Evolutionary conservation across 2,329 filamentous ascomycete species (phyloP).

Genomic region (Penicillium sp.): DNA sequence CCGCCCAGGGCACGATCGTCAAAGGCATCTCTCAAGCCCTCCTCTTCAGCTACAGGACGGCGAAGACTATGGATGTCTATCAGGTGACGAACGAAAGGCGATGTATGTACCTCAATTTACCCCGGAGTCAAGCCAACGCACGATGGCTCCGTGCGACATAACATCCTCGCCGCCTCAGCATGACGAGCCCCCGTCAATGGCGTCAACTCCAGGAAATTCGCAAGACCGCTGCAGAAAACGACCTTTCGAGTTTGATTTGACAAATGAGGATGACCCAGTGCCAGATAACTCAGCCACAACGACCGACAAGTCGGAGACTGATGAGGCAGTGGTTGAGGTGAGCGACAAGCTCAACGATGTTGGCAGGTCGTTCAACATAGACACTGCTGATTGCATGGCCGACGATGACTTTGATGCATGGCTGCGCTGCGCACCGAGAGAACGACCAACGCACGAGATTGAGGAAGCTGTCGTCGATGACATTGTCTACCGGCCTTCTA

Average conservation of each 20-base stretch:
- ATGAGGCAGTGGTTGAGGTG: background rate
- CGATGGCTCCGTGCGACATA: background rate
- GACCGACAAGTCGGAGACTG: too few species aligned
- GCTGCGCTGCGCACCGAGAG: background rate
- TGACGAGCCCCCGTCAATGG: background rate
- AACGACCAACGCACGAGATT: slow-evolving; percentile 2
- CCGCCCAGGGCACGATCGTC: background rate
- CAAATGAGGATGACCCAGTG: background rate
- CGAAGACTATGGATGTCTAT: background rate
- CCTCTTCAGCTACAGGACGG: background rate
- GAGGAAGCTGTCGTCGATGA: slow-evolving; percentile 18
- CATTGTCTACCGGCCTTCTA: slow-evolving; percentile 24
- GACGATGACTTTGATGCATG: background rate
- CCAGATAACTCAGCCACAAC: too few species aligned
- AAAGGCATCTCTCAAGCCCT: background rate
- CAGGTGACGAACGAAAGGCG: background rate
- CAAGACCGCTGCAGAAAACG: background rate
- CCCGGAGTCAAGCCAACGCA: background rate
- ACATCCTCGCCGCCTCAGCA: background rate
- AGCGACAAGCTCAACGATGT: background rate
- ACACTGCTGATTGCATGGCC: background rate
- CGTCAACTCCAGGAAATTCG: background rate
- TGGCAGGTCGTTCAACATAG: background rate
- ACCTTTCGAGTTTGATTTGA: background rate
- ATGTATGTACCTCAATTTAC: background rate